These are phyloP conservation scores for Penicillium oxalicum DNA, from an alignment of 2,329 filamentous ascomycete species.

Conservation along the genomic window DNA sequence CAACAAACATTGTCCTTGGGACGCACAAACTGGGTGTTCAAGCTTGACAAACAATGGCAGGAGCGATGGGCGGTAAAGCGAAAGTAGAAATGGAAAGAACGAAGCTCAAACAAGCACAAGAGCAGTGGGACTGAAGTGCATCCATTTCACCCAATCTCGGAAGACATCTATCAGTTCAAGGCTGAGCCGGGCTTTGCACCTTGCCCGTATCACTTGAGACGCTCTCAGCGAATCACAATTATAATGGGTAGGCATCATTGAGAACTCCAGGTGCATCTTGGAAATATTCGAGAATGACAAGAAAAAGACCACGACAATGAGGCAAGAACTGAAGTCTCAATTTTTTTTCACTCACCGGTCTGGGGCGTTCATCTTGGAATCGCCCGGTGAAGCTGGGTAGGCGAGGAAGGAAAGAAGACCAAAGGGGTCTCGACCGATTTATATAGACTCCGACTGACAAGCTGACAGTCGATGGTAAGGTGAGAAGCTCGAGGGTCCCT, in stretches of 20 bases:
- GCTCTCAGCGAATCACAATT: no score
- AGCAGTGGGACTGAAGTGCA: no score
- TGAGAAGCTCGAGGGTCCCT: no score
- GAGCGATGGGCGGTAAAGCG: neutral
- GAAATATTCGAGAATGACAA: neutral
- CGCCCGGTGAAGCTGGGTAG: neutral
- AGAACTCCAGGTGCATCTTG: neutral
- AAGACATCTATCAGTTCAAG: no score
- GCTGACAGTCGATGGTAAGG: no score
- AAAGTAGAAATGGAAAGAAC: neutral
- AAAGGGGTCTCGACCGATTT: neutral
- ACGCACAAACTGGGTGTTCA: no score
- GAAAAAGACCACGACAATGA: neutral
- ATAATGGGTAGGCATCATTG: neutral
- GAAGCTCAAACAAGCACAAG: neutral
- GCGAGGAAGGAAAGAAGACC: neutral
- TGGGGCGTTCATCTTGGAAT: conserved; percentile 44
- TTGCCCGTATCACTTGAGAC: no score
- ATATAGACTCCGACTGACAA: neutral
- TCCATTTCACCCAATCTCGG: no score
- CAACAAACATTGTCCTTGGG: neutral
- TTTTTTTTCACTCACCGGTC: conserved; percentile 34
- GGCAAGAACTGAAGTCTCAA: neutral
- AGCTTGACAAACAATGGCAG: no score
- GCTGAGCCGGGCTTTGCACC: no score